These are phyloP conservation scores for Aquilaria malaccensis DNA, from an alignment of 345 rosid genomes.

Conservation along the genomic window DNA sequence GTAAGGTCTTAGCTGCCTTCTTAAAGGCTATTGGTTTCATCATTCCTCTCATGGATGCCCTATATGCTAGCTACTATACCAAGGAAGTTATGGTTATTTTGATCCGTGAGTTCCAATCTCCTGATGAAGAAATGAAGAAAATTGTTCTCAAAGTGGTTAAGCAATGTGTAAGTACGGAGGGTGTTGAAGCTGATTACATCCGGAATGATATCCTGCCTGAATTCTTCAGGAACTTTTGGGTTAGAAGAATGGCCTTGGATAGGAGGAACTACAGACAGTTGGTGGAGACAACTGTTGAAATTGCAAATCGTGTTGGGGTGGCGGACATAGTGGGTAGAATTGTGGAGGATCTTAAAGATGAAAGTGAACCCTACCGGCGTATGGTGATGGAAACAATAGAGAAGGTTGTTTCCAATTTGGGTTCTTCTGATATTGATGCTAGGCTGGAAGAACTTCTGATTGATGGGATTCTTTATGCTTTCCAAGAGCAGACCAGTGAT, in stretches of 20 bases:
- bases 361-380: conserved; percentile 85
- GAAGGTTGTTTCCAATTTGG: conserved; percentile 91
- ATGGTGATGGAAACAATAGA: conserved; percentile 99
- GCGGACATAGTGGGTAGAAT: conserved; percentile 86
- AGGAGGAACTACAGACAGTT: conserved; percentile 92
- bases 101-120: conserved; percentile 99
- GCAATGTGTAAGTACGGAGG: conserved; percentile 98
- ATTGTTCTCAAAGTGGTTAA: conserved; percentile 96
- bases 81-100: conserved; percentile 92
- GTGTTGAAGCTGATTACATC: conserved; percentile 90
- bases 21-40: conserved; percentile 98
- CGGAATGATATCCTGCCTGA: conserved; percentile 86
- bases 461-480: conserved; percentile 97
- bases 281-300: conserved; percentile 96
- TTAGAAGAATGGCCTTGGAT: conserved; percentile 94
- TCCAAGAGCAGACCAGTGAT: conserved; percentile 97
- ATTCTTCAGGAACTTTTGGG: conserved; percentile 93
- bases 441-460: conserved; percentile 94
- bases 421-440: conserved; percentile 91
- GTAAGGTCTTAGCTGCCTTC: conserved; percentile 98
- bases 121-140: conserved; percentile 99
- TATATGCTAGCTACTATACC: conserved; percentile 91
- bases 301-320: conserved; percentile 95
- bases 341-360: conserved; percentile 95
- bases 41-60: conserved; percentile 96